Percentiles rank a stretch among this genome's conserved stretches.
phyloP scores from a whole-genome alignment of 768 basidiomycete species.

The Candolleomyces eurysporus region DNA sequence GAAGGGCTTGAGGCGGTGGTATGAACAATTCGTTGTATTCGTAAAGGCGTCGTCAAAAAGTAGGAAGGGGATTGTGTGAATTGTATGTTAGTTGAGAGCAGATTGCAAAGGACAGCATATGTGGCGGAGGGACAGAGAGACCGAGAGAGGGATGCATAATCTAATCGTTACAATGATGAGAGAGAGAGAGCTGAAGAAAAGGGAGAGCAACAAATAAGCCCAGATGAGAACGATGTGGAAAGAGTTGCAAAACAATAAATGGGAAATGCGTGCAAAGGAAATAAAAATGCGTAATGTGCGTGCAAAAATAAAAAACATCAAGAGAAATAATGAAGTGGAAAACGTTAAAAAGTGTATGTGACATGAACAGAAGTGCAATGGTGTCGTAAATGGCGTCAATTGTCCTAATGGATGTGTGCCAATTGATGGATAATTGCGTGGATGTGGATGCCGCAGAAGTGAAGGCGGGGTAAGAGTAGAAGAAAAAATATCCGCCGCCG shows the following conservation, averaged over 20 bases:
- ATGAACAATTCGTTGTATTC: slow-evolving; percentile 9
- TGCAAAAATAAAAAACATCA: neutral
- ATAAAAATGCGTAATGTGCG: neutral
- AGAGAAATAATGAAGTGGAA: slow-evolving; percentile 3
- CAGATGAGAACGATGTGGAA: slow-evolving; percentile 16
- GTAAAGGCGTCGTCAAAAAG: neutral
- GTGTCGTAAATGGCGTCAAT: slow-evolving; percentile 11
- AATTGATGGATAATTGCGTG: slow-evolving; percentile 6
- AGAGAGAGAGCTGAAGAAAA: slow-evolving; percentile 8
- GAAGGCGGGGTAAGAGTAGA: slow-evolving; percentile 19
- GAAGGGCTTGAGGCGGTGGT: too few species aligned
- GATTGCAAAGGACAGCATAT: slow-evolving; percentile 25
- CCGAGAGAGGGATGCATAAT: slow-evolving; percentile 48
- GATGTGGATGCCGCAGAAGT: slow-evolving; percentile 8
- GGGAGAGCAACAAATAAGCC: slow-evolving; percentile 12
- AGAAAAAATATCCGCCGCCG: neutral
- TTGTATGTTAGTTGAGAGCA: slow-evolving; percentile 21
- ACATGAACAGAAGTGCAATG: slow-evolving; percentile 16
- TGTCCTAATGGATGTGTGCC: slow-evolving; percentile 12
- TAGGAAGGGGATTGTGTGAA: slow-evolving; percentile 8
- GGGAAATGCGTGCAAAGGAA: slow-evolving; percentile 11
- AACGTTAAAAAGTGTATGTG: slow-evolving; percentile 3
- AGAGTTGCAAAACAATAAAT: slow-evolving; percentile 5
- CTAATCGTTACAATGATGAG: slow-evolving; percentile 66
- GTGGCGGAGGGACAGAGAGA: slow-evolving; percentile 28